Evolutionary conservation across 768 basidiomycete species (phyloP), one percentile per base, ranked within the genome.

Genomic region (Rhodocollybia butyracea): DNA sequence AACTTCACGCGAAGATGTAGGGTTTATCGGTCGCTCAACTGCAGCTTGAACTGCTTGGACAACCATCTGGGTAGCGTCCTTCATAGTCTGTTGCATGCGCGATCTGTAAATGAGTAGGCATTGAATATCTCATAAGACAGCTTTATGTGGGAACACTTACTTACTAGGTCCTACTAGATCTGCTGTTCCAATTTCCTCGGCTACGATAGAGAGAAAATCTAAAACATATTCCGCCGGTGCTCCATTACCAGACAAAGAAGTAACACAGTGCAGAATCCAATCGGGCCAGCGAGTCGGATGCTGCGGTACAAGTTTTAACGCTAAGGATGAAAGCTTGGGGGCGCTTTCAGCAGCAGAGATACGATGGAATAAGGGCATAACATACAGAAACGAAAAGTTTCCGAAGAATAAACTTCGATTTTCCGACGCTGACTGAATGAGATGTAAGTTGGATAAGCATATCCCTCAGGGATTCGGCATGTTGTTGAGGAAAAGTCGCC

Each of bases 381-480:
- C 21, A 62, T 88, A 95, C 91, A 47, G 91, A 85, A 22, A 94
- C 91, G 66, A 89, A 97, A 17, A 95, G 73, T 65, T 95, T 97
- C 53, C 92, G 83, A 30, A 93, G 77, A 57, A 91, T 89, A 59
- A 92, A 77, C 60, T 84, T 88, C 64, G 74, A 80, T 53, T 76
- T 79, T 6, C 83, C 77, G 21, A 78, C 74, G 13, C 76, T 69
- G 40, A 88, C 78, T 2, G 89, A 81, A 55, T 84, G 82, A 1
- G 81, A 81, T 2, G 90, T 87, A 30, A 92, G 73, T 51, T 86
- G 79, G 13, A 96, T 72, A 31, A 94, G 69, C 50, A 89, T 72
- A 59, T 88, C 81, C 15, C 85, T 79, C 24, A 95, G 76, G 13
- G 73, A 67, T 30, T 76, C 69, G 1, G 78, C 77, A 53, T 88